Evolutionary conservation across 257 asterid genomes (phyloP).

Genomic region (Solanum pinnatisectum): DNA sequence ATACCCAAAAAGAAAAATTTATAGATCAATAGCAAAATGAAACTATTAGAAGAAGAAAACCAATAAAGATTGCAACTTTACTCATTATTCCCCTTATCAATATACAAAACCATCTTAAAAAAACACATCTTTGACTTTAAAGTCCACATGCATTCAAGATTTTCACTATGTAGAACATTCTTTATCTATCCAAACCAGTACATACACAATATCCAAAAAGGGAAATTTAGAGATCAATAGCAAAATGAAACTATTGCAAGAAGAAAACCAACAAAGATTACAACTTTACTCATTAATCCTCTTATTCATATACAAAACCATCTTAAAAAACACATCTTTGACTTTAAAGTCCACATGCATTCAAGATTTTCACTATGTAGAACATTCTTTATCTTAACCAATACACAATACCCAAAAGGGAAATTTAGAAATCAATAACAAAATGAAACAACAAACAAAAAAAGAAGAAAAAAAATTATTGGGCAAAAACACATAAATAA

Average conservation of each 20-base stretch:
- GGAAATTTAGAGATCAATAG: background rate
- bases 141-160: slow-evolving; percentile 29
- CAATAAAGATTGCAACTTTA: background rate
- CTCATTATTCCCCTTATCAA: background rate
- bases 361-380: background rate
- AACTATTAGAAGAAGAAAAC: background rate
- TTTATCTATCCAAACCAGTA: background rate
- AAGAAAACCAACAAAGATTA: background rate
- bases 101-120: background rate
- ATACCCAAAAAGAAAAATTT: background rate
- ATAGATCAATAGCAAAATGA: background rate
- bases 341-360: slow-evolving; percentile 27
- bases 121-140: background rate
- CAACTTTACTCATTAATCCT: slow-evolving; percentile 6
- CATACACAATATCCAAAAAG: background rate
- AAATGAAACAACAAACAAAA: background rate
- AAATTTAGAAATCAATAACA: background rate
- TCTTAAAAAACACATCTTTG: background rate
- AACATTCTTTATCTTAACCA: background rate
- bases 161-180: background rate
- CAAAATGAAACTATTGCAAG: background rate
- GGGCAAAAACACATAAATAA: background rate
- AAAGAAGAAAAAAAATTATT: background rate
- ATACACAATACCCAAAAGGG: background rate
- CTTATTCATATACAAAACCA: background rate